Evolutionary conservation across 768 basidiomycete genomes (phyloP).

Genomic region (Trametes maxima): DNA sequence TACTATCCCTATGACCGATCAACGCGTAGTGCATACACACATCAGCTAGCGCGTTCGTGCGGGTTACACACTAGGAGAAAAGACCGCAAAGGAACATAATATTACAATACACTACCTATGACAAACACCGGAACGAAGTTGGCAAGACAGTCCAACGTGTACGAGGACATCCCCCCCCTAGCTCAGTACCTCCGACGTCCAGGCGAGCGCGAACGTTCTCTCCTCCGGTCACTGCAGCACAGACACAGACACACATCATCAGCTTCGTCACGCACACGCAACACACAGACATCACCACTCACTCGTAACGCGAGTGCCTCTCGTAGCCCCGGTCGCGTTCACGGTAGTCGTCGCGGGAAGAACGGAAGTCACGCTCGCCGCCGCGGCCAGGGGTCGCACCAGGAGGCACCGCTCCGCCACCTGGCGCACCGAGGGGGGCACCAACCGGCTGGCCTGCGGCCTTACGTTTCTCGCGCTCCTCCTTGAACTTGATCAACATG

Average conservation of each 20-base stretch:
- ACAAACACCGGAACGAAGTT: slow-evolving; percentile 1
- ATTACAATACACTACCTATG: slow-evolving; percentile 21
- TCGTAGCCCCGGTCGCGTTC: slow-evolving; percentile 67
- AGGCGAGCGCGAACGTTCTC: slow-evolving; percentile 36
- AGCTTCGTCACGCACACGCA: slow-evolving; percentile 1
- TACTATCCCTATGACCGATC: neutral
- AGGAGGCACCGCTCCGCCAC: slow-evolving; percentile 36
- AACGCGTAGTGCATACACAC: neutral
- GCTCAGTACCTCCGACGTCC: slow-evolving; percentile 32
- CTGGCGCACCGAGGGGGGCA: slow-evolving; percentile 36
- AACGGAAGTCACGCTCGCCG: slow-evolving; percentile 55
- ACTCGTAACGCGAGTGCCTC: slow-evolving; percentile 77
- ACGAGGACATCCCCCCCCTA: neutral
- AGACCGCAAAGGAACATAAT: neutral
- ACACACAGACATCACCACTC: slow-evolving; percentile 35
- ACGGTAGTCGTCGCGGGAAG: slow-evolving; percentile 62
- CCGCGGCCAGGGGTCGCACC: slow-evolving; percentile 44
- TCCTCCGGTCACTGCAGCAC: slow-evolving; percentile 29
- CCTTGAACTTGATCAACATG: slow-evolving; percentile 88
- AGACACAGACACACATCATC: slow-evolving; percentile 11
- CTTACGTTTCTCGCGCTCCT: slow-evolving; percentile 83
- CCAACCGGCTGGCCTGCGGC: slow-evolving; percentile 51
- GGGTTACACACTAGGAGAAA: too few species aligned
- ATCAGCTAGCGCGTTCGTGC: neutral
- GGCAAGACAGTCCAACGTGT: neutral